A percentile compares a stretch with the other conserved stretches of the same genome.
Conservation (phyloP, 2,329 filamentous ascomycete species). For the Fusarium fujikuroi region DNA sequence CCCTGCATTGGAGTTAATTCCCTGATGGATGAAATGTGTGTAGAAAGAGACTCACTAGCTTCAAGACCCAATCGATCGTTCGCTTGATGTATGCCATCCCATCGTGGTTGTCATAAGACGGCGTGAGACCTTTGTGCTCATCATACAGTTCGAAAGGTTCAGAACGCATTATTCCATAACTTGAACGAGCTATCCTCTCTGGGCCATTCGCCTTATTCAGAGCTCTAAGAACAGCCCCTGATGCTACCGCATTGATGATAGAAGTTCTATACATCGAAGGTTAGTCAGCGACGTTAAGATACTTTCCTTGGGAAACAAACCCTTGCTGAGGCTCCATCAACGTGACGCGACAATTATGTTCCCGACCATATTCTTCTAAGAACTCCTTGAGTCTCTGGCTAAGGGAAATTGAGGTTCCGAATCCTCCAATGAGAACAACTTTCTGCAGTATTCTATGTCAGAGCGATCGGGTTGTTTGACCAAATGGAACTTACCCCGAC, state of each 20-base stretch:
- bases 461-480: rapidly evolving
- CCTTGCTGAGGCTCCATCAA: neutral
- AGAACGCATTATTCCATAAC: neutral
- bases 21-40: rapidly evolving
- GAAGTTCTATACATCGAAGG: rapidly evolving
- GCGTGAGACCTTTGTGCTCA: neutral
- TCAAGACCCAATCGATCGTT: neutral
- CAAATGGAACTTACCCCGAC: rapidly evolving
- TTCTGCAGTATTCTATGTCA: rapidly evolving
- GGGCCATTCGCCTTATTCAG: neutral
- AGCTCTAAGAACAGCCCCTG: neutral
- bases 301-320: rapidly evolving
- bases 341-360: rapidly evolving
- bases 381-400: rapidly evolving
- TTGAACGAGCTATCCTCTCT: neutral
- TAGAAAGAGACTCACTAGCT: neutral
- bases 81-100: neutral
- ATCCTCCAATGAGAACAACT: constrained; percentile 14
- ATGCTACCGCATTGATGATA: neutral
- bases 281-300: rapidly evolving
- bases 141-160: neutral
- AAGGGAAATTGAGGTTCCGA: neutral
- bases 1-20: neutral
- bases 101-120: neutral
- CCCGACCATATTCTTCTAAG: rapidly evolving